Conservation (phyloP, 2,329 filamentous ascomycete species). For the Penicillium sp. region DNA sequence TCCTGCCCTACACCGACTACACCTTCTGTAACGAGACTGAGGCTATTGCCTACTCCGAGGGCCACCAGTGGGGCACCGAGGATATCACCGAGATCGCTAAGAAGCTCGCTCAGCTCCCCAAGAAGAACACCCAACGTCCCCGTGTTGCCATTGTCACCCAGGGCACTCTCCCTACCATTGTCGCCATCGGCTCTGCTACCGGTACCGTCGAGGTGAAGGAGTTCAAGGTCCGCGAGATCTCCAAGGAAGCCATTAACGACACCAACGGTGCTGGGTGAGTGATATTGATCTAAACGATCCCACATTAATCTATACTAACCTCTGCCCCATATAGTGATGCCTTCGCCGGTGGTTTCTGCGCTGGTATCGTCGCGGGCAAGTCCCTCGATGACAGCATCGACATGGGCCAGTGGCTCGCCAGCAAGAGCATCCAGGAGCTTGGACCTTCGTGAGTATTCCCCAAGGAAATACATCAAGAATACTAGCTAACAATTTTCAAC, state of each 20-base stretch:
- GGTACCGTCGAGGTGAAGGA: conserved; percentile 65
- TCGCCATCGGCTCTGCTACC: conserved; percentile 69
- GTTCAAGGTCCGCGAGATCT: conserved; percentile 78
- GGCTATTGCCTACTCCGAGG: conserved; percentile 80
- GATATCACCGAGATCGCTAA: conserved; percentile 83
- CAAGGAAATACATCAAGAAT: not conserved
- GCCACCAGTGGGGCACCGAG: conserved; percentile 69
- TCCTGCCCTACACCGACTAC: conserved; percentile 90
- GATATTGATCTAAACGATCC: not conserved
- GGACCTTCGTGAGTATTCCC: conserved; percentile 78
- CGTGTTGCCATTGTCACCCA: conserved; percentile 91
- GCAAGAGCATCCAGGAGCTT: conserved; percentile 88
- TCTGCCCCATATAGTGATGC: conserved; percentile 62
- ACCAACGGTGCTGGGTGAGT: conserved; percentile 83
- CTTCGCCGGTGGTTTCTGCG: conserved; percentile 90
- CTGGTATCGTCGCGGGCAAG: conserved; percentile 83
- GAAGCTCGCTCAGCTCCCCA: conserved; percentile 80
- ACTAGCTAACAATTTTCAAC: conserved; percentile 18
- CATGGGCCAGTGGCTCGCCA: conserved; percentile 95
- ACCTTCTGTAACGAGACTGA: conserved; percentile 97
- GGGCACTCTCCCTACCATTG: conserved; percentile 84
- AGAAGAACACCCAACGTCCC: conserved; percentile 82
- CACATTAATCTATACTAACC: conserved; percentile 11
- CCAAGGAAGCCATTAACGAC: conserved; percentile 78
- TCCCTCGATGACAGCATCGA: conserved; percentile 74